phyloP scores from a whole-genome alignment of 164 flowering plant species.

The Stephania japonica region DNA sequence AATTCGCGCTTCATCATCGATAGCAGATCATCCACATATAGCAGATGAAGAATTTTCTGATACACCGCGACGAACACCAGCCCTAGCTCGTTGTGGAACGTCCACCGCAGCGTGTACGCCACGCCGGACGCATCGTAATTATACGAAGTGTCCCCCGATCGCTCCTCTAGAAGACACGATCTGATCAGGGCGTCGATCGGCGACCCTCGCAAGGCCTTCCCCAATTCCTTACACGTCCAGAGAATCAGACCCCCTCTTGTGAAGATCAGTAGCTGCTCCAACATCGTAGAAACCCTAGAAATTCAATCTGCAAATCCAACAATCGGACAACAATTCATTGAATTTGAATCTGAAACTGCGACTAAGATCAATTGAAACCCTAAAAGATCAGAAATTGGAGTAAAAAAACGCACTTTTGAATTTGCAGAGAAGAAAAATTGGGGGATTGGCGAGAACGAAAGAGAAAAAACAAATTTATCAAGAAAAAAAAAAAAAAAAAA shows the following conservation, averaged over 20 bases:
- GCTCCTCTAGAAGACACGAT: constrained; percentile 90
- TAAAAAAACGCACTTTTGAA: too few species aligned
- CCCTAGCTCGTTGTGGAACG: constrained; percentile 93
- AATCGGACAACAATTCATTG: too few species aligned
- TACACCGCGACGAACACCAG: constrained; percentile 93
- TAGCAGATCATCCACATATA: constrained; percentile 91
- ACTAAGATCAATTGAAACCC: too few species aligned
- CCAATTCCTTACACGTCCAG: constrained; percentile 92
- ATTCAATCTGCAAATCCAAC: too few species aligned
- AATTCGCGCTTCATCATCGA: constrained; percentile 77
- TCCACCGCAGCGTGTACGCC: constrained; percentile 86
- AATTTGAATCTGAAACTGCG: too few species aligned
- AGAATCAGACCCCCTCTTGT: constrained; percentile 95
- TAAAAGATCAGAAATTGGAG: too few species aligned
- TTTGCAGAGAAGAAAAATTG: too few species aligned
- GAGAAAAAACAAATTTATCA: too few species aligned
- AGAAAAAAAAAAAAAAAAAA: too few species aligned
- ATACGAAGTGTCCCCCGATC: constrained; percentile 76
- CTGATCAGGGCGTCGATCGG: constrained; percentile 88
- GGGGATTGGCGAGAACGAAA: too few species aligned
- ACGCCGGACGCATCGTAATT: constrained; percentile 82
- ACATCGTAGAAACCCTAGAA: constrained; percentile 40
- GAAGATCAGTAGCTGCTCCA: constrained; percentile 89
- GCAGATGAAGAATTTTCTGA: constrained; percentile 68
- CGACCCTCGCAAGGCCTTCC: constrained; percentile 86